Evolutionary conservation across 768 basidiomycete species (phyloP).

Genomic region (Wakefieldia striispora): DNA sequence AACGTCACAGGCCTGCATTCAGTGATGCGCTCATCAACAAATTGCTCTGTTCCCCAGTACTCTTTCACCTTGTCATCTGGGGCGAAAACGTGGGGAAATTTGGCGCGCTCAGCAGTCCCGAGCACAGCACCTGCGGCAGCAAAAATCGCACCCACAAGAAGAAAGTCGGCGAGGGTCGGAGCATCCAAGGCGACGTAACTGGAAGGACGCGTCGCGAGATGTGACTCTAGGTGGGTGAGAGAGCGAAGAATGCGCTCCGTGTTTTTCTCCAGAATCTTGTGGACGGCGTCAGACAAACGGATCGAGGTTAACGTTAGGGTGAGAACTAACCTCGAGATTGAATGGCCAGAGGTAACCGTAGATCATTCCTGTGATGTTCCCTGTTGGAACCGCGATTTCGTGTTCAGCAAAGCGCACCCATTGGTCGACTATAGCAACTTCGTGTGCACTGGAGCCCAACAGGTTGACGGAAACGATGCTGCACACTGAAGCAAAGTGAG

Average conservation of each 20-base stretch:
- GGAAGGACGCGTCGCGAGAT: conserved; percentile 7
- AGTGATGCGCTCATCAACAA: neutral
- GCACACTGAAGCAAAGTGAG: conserved; percentile 6
- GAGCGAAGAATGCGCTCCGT: conserved; percentile 5
- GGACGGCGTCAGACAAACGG: neutral
- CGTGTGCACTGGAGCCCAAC: conserved; percentile 10
- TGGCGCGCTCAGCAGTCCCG: conserved; percentile 9
- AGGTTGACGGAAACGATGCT: conserved; percentile 11
- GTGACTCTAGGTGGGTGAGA: conserved; percentile 11
- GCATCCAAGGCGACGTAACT: too few species aligned
- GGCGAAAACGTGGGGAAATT: conserved; percentile 11
- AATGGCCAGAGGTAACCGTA: conserved; percentile 1
- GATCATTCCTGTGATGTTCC: neutral
- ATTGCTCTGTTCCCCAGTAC: conserved; percentile 11
- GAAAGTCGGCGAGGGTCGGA: conserved; percentile 19
- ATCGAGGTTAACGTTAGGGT: neutral
- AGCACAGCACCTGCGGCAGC: neutral
- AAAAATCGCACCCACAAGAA: conserved; percentile 4
- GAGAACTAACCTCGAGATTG: conserved; percentile 9
- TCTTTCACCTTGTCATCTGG: conserved; percentile 9
- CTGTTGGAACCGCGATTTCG: neutral
- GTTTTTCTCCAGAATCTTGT: conserved; percentile 1
- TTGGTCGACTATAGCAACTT: conserved; percentile 17
- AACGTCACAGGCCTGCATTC: neutral
- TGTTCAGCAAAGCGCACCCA: conserved; percentile 22